A percentile compares a stretch with the other conserved stretches of the same genome.
Evolutionary conservation across 78 protist genomes (phyloP).

Genomic region (Chrysochromulina parva): DNA sequence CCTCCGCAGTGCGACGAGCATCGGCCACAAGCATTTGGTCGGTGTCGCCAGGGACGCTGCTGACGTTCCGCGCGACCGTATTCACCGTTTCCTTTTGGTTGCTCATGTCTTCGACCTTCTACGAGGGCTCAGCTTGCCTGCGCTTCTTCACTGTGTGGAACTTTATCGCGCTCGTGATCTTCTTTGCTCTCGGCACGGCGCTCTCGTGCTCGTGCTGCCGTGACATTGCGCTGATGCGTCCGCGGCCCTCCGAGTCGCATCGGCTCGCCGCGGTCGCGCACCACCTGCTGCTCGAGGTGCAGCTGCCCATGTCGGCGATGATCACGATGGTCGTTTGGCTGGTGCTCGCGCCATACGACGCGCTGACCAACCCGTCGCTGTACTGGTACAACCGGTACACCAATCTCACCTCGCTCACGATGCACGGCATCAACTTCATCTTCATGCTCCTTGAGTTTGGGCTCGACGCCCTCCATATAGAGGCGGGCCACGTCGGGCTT

Average conservation of each 20-base stretch:
- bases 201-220: neutral
- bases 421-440: neutral
- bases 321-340: slow-evolving; percentile 7
- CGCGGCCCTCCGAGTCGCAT: too few species aligned
- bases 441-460: neutral
- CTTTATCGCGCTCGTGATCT: neutral
- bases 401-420: neutral
- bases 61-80: neutral
- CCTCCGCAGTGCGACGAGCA: too few species aligned
- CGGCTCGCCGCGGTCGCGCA: too few species aligned
- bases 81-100: neutral
- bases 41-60: too few species aligned
- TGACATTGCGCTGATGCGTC: too few species aligned
- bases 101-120: neutral
- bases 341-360: neutral
- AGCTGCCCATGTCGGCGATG: neutral
- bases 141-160: slow-evolving; percentile 26
- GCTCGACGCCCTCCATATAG: neutral
- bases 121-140: neutral
- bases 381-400: neutral
- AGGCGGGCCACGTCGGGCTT: neutral
- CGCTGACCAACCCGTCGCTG: neutral
- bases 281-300: neutral
- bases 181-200: neutral
- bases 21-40: too few species aligned